Evolutionary conservation across 176 grass and related monocot genomes (phyloP), one percentile per base, ranked within the genome.

Genomic region (Ampelocalamus luodianensis): DNA sequence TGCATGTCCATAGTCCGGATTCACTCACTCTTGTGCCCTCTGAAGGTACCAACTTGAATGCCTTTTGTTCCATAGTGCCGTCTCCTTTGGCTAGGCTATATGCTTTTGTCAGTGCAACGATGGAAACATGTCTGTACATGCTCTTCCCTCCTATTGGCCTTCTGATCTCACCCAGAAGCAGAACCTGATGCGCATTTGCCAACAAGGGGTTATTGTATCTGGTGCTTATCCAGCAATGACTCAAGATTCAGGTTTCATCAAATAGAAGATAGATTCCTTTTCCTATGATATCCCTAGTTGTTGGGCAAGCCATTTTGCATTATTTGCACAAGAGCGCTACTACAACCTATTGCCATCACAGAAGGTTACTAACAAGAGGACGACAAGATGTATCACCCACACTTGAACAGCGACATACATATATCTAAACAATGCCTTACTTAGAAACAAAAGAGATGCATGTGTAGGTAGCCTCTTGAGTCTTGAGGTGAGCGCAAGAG

Each of bases 1-100:
- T 79, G 62, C 44, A 66, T 46, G 77, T 65, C 77, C 40, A 34
- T 36, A 6, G 59, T 50, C 43, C 77, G 24, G 26, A 50, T 66
- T 66, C 43, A 49, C 38, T 49, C 61, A n/a, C 78, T 15, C 13
- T 24, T 56, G 72, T 36, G 16, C 26, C 26, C 66, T 69, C 10
- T 69, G 36, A 39, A 14, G 27, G 78, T 53, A 23, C 44, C 62
- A 39, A 53, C 78, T 66, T 51, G 45, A 36, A 24, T 8, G 32
- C 63, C 78, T 68, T 67, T 80, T 45, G 42, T 18, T n/a, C 15
- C 36, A 15, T 68, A 27, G 45, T 39, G 78, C 18, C 44, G 7
- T 80, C 63, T 80, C 69, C 54, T 22, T 22, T 22, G 6, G 42
- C 1, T 20, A 4, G 6, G 42, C 1, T 20, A 4, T 29, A 65